Conservation (phyloP, 116 monocot genomes). For the Iris pallida region DNA sequence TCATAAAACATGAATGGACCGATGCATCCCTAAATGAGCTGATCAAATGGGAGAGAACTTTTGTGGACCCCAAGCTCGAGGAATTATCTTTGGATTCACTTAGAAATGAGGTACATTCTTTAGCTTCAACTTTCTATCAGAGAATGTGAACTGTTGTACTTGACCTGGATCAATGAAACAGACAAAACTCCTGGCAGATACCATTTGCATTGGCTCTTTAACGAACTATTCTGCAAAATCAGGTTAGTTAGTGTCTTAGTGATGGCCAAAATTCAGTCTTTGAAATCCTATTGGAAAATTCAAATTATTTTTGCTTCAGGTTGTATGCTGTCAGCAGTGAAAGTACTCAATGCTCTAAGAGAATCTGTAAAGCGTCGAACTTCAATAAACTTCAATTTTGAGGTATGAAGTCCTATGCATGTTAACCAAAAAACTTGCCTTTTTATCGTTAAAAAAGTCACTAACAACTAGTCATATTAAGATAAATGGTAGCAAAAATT, state of each 20-base stretch:
- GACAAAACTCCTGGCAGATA: not conserved
- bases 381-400: slow-evolving; percentile 24
- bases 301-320: slow-evolving; percentile 25
- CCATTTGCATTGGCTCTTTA: not conserved
- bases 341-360: slow-evolving; percentile 53
- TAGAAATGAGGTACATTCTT: slow-evolving; percentile 4
- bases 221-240: slow-evolving; percentile 4
- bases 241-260: slow-evolving; percentile 10
- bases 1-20: slow-evolving; percentile 66
- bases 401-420: slow-evolving; percentile 34
- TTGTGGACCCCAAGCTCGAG: slow-evolving; percentile 33
- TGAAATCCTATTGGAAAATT: no score
- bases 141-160: not conserved
- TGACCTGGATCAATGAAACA: slow-evolving; percentile 7
- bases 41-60: slow-evolving; percentile 67
- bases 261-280: not conserved
- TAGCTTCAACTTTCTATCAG: not conserved
- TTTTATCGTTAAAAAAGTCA: no score
- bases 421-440: not conserved
- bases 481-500: no score
- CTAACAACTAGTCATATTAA: no score
- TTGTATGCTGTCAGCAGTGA: slow-evolving; percentile 29
- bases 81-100: slow-evolving; percentile 4
- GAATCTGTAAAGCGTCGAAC: slow-evolving; percentile 75
- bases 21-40: slow-evolving; percentile 45